A percentile compares a stretch with the other conserved stretches of the same genome.
Evolutionary conservation across 2,329 filamentous ascomycete genomes (phyloP).

Genomic region (Aspergillus sp.): DNA sequence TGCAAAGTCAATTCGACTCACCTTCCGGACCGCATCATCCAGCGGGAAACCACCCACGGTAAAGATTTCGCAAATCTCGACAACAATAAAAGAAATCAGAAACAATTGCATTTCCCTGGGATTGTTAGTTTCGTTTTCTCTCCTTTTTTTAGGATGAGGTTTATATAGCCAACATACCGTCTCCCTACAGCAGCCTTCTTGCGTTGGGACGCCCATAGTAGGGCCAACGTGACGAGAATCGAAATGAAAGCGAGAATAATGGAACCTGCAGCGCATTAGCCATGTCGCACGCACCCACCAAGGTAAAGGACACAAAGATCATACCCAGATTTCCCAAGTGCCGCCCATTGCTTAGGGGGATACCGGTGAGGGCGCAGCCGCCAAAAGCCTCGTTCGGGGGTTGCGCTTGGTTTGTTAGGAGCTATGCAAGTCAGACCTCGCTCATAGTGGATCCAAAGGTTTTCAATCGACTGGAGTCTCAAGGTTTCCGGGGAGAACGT

Average conservation of each 20-base stretch:
- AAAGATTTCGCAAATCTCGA: constrained; percentile 94
- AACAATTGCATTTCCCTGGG: constrained; percentile 92
- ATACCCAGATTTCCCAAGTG: too few species aligned
- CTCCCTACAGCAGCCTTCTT: constrained; percentile 92
- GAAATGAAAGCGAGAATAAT: constrained; percentile 75
- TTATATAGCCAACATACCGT: constrained; percentile 50
- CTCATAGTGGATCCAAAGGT: too few species aligned
- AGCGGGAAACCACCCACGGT: constrained; percentile 85
- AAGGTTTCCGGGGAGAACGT: constrained; percentile 33
- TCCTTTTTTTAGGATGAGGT: too few species aligned
- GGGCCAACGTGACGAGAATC: constrained; percentile 57
- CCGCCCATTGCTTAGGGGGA: constrained; percentile 34
- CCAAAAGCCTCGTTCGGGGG: constrained; percentile 53
- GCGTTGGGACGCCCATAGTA: constrained; percentile 72
- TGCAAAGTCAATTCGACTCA: constrained; percentile 42
- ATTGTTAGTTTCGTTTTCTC: too few species aligned
- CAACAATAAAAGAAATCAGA: constrained; percentile 72
- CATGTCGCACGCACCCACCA: too few species aligned
- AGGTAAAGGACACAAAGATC: too few species aligned
- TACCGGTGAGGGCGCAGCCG: constrained; percentile 69
- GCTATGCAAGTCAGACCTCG: constrained; percentile 36
- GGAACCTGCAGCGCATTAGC: constrained; percentile 55
- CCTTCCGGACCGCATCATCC: constrained; percentile 54
- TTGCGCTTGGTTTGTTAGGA: constrained; percentile 55
- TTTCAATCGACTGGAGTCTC: neutral